A percentile compares a stretch with the other conserved stretches of the same genome.
Evolutionary conservation across 2,329 filamentous ascomycete species (phyloP).

Genomic region (Gnomoniopsis smithogilvyi): DNA sequence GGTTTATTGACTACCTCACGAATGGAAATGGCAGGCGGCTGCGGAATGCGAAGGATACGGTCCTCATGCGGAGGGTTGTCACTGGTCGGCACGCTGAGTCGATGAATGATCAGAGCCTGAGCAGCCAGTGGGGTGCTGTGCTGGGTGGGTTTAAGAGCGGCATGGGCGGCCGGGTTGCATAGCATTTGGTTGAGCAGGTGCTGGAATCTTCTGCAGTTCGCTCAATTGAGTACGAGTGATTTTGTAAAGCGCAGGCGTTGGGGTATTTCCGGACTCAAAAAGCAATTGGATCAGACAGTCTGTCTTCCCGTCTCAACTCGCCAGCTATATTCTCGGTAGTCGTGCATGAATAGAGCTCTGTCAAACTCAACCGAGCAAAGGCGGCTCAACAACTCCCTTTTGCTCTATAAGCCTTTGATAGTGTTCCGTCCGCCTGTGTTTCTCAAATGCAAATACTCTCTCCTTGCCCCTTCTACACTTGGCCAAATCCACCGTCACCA

Average conservation of each 20-base stretch:
- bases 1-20: constrained; percentile 69
- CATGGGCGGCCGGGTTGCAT: constrained; percentile 28
- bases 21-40: constrained; percentile 62
- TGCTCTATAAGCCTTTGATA: constrained; percentile 38
- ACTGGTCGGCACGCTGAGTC: constrained; percentile 56
- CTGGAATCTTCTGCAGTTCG: neutral
- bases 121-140: constrained; percentile 46
- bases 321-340: no score
- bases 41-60: constrained; percentile 66
- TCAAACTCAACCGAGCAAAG: constrained; percentile 19
- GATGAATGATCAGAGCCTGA: constrained; percentile 38
- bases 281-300: neutral
- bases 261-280: neutral
- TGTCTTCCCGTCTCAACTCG: neutral
- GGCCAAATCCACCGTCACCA: constrained; percentile 47
- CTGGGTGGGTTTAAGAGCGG: constrained; percentile 50
- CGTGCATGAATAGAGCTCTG: no score
- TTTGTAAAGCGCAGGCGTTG: constrained; percentile 3
- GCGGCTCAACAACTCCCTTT: constrained; percentile 32
- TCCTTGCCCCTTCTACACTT: constrained; percentile 45
- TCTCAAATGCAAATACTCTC: constrained; percentile 43
- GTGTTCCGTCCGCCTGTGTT: constrained; percentile 40
- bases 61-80: constrained; percentile 70
- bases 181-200: neutral
- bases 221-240: neutral